Percentiles rank a stretch among this genome's conserved stretches.
phyloP scores from a whole-genome alignment of 148 eudicot species.

The Cornus suecica region DNA sequence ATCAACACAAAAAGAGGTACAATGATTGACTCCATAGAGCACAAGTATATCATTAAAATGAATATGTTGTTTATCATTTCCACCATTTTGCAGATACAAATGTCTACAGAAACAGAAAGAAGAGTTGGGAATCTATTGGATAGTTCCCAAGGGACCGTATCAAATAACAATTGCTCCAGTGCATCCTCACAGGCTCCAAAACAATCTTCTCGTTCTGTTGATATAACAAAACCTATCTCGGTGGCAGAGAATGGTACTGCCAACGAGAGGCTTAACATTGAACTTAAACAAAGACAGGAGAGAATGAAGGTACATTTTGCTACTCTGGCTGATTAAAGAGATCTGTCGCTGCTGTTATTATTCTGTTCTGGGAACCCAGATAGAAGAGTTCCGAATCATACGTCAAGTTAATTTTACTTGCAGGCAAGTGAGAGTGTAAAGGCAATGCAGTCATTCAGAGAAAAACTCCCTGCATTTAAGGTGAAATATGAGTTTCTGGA shows the following conservation, averaged over 20 bases:
- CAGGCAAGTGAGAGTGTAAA: conserved; percentile 59
- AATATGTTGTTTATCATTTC: conserved; percentile 4
- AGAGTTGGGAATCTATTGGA: conserved; percentile 72
- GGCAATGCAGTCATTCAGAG: conserved; percentile 73
- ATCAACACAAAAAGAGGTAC: conserved; percentile 86
- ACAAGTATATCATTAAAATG: neutral
- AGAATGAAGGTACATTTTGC: conserved; percentile 51
- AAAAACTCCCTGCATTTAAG: conserved; percentile 84
- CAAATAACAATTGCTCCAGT: conserved; percentile 26
- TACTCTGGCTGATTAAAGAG: neutral
- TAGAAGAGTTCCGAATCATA: neutral
- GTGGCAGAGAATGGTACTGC: conserved; percentile 31
- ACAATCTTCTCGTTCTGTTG: conserved; percentile 21
- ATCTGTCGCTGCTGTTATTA: conserved; percentile 9
- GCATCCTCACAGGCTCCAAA: conserved; percentile 45
- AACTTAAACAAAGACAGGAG: conserved; percentile 77
- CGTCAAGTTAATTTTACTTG: conserved; percentile 18
- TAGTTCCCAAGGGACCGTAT: conserved; percentile 41
- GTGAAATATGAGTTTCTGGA: conserved; percentile 74
- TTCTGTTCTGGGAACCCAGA: neutral
- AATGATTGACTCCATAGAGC: conserved; percentile 1
- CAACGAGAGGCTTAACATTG: conserved; percentile 55
- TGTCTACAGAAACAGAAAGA: conserved; percentile 78
- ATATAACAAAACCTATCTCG: conserved; percentile 23
- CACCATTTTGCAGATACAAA: conserved; percentile 54